A percentile compares a stretch with the other conserved stretches of the same genome.
Conservation (phyloP, 2,329 filamentous ascomycete genomes). For the Cordyceps fumosorosea region DNA sequence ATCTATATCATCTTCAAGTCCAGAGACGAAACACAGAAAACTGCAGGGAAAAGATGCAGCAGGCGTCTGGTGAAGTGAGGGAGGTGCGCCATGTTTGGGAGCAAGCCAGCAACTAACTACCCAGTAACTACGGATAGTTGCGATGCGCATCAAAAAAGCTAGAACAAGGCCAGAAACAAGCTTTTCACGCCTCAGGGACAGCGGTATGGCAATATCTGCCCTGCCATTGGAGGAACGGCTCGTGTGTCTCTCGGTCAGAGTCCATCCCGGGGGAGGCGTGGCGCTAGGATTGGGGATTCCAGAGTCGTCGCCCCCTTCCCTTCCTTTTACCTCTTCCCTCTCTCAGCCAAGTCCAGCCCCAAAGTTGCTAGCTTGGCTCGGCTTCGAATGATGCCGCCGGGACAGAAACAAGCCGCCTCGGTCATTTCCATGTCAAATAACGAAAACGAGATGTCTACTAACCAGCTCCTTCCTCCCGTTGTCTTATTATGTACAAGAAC, state of each 20-base stretch:
- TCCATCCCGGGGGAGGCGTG: not conserved
- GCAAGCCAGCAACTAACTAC: too few relatives aligned
- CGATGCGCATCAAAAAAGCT: not conserved
- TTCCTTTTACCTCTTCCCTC: not conserved
- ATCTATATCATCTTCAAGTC: too few relatives aligned
- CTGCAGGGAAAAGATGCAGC: too few relatives aligned
- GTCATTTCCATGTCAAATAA: not conserved
- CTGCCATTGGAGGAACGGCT: not conserved
- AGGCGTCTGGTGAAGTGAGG: too few relatives aligned
- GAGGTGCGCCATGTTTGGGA: too few relatives aligned
- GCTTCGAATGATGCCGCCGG: slow-evolving; percentile 3
- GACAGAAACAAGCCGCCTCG: not conserved
- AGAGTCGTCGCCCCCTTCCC: not conserved
- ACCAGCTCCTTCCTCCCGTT: too few relatives aligned
- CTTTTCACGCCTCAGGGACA: not conserved
- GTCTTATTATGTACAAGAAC: too few relatives aligned
- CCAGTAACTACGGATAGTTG: not conserved
- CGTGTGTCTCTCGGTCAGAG: slow-evolving; percentile 1
- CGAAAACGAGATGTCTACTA: too few relatives aligned
- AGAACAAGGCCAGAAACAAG: slow-evolving; percentile 1
- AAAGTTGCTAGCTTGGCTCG: not conserved
- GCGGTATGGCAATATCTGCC: not conserved
- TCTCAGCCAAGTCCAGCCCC: not conserved
- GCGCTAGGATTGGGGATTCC: not conserved
- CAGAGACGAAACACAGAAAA: too few relatives aligned